Percentiles rank a stretch among this genome's conserved stretches.
Conservation (phyloP, 23 red algal species). For the Gracilaria domingensis region DNA sequence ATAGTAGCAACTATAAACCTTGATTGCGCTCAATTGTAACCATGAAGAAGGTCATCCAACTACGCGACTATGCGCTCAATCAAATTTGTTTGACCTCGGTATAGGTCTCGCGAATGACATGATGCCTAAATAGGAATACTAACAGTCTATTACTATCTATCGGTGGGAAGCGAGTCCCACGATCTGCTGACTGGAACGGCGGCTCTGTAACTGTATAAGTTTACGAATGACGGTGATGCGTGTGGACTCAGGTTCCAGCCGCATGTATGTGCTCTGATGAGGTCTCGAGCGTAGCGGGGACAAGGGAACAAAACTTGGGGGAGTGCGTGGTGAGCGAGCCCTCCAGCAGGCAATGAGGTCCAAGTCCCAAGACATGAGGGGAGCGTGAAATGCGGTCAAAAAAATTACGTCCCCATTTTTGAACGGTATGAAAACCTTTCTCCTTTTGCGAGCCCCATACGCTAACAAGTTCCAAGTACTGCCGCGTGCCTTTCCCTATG, state of each 20-base stretch:
- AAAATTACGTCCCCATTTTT: neutral
- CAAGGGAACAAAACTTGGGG: neutral
- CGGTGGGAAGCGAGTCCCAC: too few relatives aligned
- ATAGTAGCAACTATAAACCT: neutral
- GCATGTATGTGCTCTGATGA: too few relatives aligned
- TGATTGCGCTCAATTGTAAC: neutral
- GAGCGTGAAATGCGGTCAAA: neutral
- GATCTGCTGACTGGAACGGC: too few relatives aligned
- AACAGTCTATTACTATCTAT: neutral
- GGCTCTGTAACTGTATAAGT: neutral
- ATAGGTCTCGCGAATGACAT: neutral
- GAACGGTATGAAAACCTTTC: neutral
- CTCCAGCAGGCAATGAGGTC: neutral
- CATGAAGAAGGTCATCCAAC: neutral
- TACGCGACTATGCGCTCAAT: too few relatives aligned
- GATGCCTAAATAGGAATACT: neutral
- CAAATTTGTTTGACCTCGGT: too few relatives aligned
- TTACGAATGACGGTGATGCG: neutral
- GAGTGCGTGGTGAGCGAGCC: neutral
- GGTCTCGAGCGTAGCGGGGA: too few relatives aligned
- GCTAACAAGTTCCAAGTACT: neutral
- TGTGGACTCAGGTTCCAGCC: neutral
- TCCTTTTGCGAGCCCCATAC: neutral
- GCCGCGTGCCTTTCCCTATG: neutral
- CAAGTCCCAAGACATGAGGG: neutral